Conservation (phyloP, 192 early-diverging fungal species). For the Borealophlyctis nickersoniae region DNA sequence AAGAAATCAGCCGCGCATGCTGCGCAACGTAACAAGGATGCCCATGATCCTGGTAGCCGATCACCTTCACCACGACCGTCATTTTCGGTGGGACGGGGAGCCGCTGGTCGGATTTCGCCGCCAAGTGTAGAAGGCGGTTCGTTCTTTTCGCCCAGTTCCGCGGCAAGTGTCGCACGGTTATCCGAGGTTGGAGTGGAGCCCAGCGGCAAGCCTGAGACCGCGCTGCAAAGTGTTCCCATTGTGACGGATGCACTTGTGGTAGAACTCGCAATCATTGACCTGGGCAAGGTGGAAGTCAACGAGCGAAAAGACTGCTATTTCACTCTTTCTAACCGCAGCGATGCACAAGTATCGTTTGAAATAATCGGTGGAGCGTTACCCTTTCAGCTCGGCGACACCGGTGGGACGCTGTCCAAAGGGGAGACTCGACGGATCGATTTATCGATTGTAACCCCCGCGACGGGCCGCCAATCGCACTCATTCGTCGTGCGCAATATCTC, state of each 20-base stretch:
- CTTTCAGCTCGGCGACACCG: background rate
- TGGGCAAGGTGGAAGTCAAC: slow-evolving; percentile 48
- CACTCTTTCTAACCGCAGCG: slow-evolving; percentile 40
- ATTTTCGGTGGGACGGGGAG: background rate
- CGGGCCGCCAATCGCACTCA: slow-evolving; percentile 55
- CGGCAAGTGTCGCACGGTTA: background rate
- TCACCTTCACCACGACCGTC: background rate
- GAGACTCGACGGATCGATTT: slow-evolving; percentile 62
- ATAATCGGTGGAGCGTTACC: slow-evolving; percentile 12
- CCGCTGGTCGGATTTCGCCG: background rate
- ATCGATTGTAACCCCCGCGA: slow-evolving; percentile 36
- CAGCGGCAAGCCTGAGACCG: background rate
- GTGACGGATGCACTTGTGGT: slow-evolving; percentile 12
- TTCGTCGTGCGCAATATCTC: slow-evolving; percentile 43
- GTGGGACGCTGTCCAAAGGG: slow-evolving; percentile 34
- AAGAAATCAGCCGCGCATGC: too few relatives aligned
- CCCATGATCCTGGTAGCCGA: background rate
- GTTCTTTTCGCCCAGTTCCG: background rate
- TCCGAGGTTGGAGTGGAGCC: background rate
- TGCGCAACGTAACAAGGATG: background rate
- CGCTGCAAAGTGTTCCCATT: background rate
- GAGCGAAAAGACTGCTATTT: slow-evolving; percentile 56
- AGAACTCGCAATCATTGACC: slow-evolving; percentile 44
- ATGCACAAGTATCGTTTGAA: slow-evolving; percentile 13
- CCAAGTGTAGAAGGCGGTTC: too few relatives aligned